Evolutionary conservation across 2,329 filamentous ascomycete species (phyloP).

Genomic region (Fusarium sp.): DNA sequence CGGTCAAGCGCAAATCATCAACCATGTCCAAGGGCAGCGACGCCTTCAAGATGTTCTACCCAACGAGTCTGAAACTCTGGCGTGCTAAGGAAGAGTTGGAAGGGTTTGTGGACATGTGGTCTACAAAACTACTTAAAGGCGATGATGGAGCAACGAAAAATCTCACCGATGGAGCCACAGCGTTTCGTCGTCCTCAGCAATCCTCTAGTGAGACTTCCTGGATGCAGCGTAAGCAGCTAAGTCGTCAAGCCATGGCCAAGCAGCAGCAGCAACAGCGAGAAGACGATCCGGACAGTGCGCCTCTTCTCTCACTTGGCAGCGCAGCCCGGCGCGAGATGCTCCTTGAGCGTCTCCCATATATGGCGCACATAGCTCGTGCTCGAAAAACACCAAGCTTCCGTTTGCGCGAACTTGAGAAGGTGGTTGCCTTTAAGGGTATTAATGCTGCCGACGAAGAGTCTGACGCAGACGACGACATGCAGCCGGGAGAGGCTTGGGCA

Average conservation of each 20-base stretch:
- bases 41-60: constrained; percentile 91
- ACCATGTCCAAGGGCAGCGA: constrained; percentile 61
- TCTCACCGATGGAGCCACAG: constrained; percentile 57
- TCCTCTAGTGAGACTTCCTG: constrained; percentile 44
- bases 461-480: constrained; percentile 56
- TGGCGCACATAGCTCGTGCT: constrained; percentile 70
- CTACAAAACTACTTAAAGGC: constrained; percentile 66
- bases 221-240: constrained; percentile 48
- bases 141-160: constrained; percentile 53
- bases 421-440: constrained; percentile 73
- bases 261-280: constrained; percentile 21
- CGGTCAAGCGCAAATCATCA: constrained; percentile 76
- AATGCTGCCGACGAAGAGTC: constrained; percentile 57
- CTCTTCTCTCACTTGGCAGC: constrained; percentile 68
- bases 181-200: constrained; percentile 57
- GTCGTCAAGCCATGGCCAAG: constrained; percentile 22
- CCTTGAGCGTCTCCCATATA: constrained; percentile 87
- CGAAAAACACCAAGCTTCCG: constrained; percentile 50
- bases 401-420: constrained; percentile 70
- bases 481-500: constrained; percentile 63
- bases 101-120: constrained; percentile 75
- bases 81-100: constrained; percentile 83
- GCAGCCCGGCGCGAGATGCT: constrained; percentile 78
- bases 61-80: constrained; percentile 85
- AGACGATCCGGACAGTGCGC: constrained; percentile 42